Evolutionary conservation across 305 asterid genomes (phyloP).

Genomic region (Striga hermonthica): DNA sequence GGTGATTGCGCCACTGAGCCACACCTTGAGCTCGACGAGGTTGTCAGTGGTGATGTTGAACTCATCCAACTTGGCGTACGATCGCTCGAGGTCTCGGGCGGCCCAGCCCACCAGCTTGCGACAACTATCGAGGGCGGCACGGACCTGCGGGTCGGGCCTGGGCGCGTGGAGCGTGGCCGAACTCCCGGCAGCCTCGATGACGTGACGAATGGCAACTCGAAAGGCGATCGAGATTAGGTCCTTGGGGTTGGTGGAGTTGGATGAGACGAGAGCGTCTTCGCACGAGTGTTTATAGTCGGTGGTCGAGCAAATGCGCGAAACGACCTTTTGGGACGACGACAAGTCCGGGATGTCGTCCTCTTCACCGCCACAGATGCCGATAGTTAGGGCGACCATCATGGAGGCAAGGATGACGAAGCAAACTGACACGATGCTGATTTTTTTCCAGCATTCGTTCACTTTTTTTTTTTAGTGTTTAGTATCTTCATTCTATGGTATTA

Average conservation of each 20-base stretch:
- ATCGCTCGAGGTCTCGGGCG: slow-evolving; percentile 41
- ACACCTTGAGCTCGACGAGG: slow-evolving; percentile 46
- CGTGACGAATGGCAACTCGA: slow-evolving; percentile 35
- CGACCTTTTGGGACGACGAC: slow-evolving; percentile 46
- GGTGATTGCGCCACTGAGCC: slow-evolving; percentile 69
- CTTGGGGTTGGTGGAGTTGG: slow-evolving; percentile 51
- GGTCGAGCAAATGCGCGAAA: slow-evolving; percentile 43
- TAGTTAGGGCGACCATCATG: slow-evolving; percentile 53
- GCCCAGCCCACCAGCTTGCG: slow-evolving; percentile 45
- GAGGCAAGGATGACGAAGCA: slow-evolving; percentile 54
- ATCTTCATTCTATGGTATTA: too few relatives aligned
- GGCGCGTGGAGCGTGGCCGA: slow-evolving; percentile 36
- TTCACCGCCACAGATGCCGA: slow-evolving; percentile 2
- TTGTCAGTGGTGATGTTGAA: slow-evolving; percentile 37
- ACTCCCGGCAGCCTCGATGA: slow-evolving; percentile 36
- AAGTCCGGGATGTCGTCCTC: neutral
- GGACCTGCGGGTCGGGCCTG: slow-evolving; percentile 42
- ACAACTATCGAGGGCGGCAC: slow-evolving; percentile 47
- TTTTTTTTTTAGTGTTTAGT: too few relatives aligned
- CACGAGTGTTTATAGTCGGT: slow-evolving; percentile 62
- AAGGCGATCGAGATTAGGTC: slow-evolving; percentile 59
- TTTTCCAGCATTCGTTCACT: slow-evolving; percentile 34
- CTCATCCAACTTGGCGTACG: slow-evolving; percentile 38
- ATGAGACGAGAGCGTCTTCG: slow-evolving; percentile 37
- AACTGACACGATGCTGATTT: slow-evolving; percentile 37